Percentiles rank a stretch among this genome's conserved stretches.
These are phyloP conservation scores for Daldinia bambusicola DNA, from an alignment of 495 filamentous ascomycete genomes.

Conservation along the genomic window DNA sequence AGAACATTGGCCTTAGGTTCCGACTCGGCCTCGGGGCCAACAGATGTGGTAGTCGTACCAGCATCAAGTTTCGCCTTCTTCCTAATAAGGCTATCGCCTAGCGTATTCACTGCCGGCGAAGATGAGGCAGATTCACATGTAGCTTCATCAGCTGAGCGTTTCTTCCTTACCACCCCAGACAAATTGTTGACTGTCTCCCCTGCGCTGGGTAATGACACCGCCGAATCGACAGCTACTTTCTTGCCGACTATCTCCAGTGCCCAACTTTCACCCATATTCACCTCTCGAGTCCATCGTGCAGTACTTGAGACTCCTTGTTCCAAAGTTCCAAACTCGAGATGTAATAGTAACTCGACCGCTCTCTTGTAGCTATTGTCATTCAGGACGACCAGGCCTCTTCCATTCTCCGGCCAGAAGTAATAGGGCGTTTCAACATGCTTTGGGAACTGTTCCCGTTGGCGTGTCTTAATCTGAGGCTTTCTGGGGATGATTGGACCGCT, in stretches of 20 bases:
- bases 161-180: constrained; percentile 53
- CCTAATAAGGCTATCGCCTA: constrained; percentile 62
- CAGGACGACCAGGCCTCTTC: constrained; percentile 76
- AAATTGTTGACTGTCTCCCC: constrained; percentile 47
- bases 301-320: constrained; percentile 76
- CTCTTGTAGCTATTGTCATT: constrained; percentile 78
- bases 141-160: constrained; percentile 41
- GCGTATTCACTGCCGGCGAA: constrained; percentile 43
- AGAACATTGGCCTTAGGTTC: constrained; percentile 66
- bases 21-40: background rate
- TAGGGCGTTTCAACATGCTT: constrained; percentile 63
- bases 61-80: constrained; percentile 70
- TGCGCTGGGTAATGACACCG: constrained; percentile 19
- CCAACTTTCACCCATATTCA: constrained; percentile 57
- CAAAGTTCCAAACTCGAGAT: constrained; percentile 81
- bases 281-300: constrained; percentile 72
- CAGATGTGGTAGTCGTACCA: background rate
- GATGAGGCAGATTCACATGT: constrained; percentile 12
- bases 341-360: constrained; percentile 80
- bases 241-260: constrained; percentile 56
- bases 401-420: constrained; percentile 74
- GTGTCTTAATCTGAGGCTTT: constrained; percentile 66
- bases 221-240: constrained; percentile 33
- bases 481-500: constrained; percentile 64
- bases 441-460: constrained; percentile 52